Base-by-base conservation (phyloP, 306 rosid species). In the Cucurbita ficifolia region DNA sequence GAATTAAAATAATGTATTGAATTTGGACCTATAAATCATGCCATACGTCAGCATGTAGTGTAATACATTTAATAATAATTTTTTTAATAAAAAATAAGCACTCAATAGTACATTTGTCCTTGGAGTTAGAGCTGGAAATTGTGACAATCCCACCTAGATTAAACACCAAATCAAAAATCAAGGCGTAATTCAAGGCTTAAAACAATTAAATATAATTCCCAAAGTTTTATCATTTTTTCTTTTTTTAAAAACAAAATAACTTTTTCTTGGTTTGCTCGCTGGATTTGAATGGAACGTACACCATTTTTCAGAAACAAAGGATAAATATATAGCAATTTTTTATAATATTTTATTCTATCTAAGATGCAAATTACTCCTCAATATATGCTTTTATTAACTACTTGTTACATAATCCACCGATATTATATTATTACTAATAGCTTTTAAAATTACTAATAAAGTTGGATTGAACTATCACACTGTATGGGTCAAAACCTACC, bases 141-240 rank as follows among this genome's bases (percentile, higher is more conserved):
- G 53, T 12, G 22, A 11, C 51, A 68, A 12, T 10, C 40, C 56
- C 56, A 45, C 53, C 72, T 19, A 8, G 19, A 68, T 46, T 68
- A 68, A 29, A 56, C 56, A 68, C 73, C 56, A 68, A 68, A 68
- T 68, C 56, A 68, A 46, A 68, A 68, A 68, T 68, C 56, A 68
- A 46, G 73, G 73, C 73, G 73, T 68, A 68, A 68, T 68, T 68
- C 42, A 22, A 45, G 73, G 73, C 38, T 68, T 11, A 68, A 43
- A 46, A 10, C 5, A 18, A 42, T 65, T 14, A 62, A 36, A 61
- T 65, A 42, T 24, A 43, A 12, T 19, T 18, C 8, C 29, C 0
- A 38, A 64, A 42, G 8, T 42, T 1, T 64, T 39, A 24, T 24
- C 33, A 3, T 29, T 29, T 29, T 29, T 29, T 29, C 33, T 29